phyloP scores from a whole-genome alignment of 2,329 filamentous ascomycete genomes.

The Xylaria sp. region DNA sequence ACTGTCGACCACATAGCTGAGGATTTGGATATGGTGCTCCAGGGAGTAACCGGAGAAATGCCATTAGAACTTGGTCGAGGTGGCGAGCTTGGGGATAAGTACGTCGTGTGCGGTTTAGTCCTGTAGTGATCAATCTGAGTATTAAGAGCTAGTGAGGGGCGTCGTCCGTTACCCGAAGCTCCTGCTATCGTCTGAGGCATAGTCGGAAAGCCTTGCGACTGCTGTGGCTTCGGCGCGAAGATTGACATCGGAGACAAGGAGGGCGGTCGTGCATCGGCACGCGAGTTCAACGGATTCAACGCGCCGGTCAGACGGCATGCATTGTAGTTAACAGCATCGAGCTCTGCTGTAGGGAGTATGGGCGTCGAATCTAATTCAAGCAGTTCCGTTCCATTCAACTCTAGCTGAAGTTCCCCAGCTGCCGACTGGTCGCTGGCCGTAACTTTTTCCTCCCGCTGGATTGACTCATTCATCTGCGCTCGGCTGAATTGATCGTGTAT shows the following conservation, averaged over 20 bases:
- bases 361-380: conserved; percentile 59
- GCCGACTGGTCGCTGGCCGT: conserved; percentile 12
- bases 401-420: conserved; percentile 41
- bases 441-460: conserved; percentile 18
- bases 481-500: conserved; percentile 27
- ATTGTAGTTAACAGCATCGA: conserved; percentile 38
- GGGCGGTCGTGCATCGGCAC: neutral
- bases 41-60: conserved; percentile 56
- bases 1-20: conserved; percentile 48
- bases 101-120: conserved; percentile 33
- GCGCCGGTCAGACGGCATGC: conserved; percentile 21
- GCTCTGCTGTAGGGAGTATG: conserved; percentile 40
- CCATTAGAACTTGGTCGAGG: conserved; percentile 47
- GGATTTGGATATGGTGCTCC: conserved; percentile 40
- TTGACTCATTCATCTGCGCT: conserved; percentile 33
- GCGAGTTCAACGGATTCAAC: neutral
- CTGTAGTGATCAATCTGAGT: conserved; percentile 39
- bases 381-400: conserved; percentile 57
- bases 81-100: conserved; percentile 42
- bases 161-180: conserved; percentile 21
- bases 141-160: conserved; percentile 42
- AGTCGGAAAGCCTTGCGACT: neutral
- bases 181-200: conserved; percentile 21
- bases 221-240: neutral
- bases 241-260: conserved; percentile 1